Conservation (phyloP, 164 flowering plant species). For the Annona squamosa region DNA sequence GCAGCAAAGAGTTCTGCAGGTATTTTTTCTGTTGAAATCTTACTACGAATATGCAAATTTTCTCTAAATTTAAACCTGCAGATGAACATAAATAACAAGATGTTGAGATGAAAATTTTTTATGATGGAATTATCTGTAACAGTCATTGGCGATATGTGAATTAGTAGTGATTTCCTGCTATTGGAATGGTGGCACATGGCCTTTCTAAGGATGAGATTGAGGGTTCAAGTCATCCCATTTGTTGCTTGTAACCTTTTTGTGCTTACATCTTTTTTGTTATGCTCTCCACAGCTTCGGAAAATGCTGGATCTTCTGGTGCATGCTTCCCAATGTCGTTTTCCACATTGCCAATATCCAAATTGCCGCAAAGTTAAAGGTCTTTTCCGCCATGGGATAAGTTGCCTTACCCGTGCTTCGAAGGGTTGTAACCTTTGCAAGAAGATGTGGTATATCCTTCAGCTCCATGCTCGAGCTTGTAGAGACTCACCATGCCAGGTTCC, state of each 20-base stretch:
- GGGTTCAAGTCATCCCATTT: too few relatives aligned
- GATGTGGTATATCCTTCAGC: slow-evolving; percentile 98
- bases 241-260: too few relatives aligned
- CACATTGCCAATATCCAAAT: slow-evolving; percentile 82
- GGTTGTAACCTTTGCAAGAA: slow-evolving; percentile 93
- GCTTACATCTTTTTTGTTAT: not conserved
- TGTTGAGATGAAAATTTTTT: too few relatives aligned
- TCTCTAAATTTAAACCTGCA: not conserved
- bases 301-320: slow-evolving; percentile 99
- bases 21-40: slow-evolving; percentile 13
- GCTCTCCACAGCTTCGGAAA: slow-evolving; percentile 67
- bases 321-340: slow-evolving; percentile 88
- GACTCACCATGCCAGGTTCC: slow-evolving; percentile 91
- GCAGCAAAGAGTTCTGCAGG: slow-evolving; percentile 83
- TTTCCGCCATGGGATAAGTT: slow-evolving; percentile 88
- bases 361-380: slow-evolving; percentile 97
- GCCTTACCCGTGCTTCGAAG: slow-evolving; percentile 80
- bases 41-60: not conserved
- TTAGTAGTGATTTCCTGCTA: too few relatives aligned
- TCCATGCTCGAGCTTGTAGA: slow-evolving; percentile 98
- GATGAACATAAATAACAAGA: not conserved
- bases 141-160: not conserved
- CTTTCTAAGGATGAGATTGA: too few relatives aligned
- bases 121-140: not conserved
- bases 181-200: too few relatives aligned